These are phyloP conservation scores for Alternaria arbusti DNA, from an alignment of 2,329 filamentous ascomycete genomes.

Conservation along the genomic window DNA sequence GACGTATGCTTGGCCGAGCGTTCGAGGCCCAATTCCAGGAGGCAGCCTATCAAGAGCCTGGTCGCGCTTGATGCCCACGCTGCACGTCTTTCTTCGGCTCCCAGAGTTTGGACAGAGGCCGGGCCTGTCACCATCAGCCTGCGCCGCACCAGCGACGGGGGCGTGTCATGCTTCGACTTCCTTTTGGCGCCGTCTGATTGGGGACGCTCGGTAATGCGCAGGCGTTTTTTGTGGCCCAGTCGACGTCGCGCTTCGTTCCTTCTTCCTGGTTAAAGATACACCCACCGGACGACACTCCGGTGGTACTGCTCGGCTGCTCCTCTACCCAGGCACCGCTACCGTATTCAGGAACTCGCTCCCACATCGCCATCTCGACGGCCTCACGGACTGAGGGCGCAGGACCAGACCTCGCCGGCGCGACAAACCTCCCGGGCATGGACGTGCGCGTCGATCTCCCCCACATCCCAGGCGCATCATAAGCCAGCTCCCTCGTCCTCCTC, in stretches of 20 bases:
- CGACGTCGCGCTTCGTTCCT: neutral
- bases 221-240: conserved; percentile 3
- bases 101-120: neutral
- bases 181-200: conserved; percentile 19
- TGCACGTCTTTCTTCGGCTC: conserved; percentile 3
- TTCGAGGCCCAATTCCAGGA: conserved; percentile 12
- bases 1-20: conserved; percentile 5
- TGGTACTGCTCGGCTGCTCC: conserved; percentile 23
- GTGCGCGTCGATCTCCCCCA: conserved; percentile 26
- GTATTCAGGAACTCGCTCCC: neutral
- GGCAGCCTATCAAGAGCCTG: conserved; percentile 22
- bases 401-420: conserved; percentile 18
- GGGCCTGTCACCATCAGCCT: conserved; percentile 11
- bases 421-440: conserved; percentile 29
- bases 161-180: conserved; percentile 9
- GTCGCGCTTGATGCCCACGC: conserved; percentile 8
- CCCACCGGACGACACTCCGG: neutral
- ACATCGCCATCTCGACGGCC: neutral
- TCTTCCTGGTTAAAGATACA: neutral
- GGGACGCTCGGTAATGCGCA: conserved; percentile 6
- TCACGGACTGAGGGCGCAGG: conserved; percentile 13
- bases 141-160: conserved; percentile 12
- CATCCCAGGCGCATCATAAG: conserved; percentile 16
- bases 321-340: conserved; percentile 14
- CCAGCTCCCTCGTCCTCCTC: conserved; percentile 7